Evolutionary conservation across 2,329 filamentous ascomycete genomes (phyloP), one percentile per base, ranked within the genome.

Genomic region (Scolecobasidium constrictum): DNA sequence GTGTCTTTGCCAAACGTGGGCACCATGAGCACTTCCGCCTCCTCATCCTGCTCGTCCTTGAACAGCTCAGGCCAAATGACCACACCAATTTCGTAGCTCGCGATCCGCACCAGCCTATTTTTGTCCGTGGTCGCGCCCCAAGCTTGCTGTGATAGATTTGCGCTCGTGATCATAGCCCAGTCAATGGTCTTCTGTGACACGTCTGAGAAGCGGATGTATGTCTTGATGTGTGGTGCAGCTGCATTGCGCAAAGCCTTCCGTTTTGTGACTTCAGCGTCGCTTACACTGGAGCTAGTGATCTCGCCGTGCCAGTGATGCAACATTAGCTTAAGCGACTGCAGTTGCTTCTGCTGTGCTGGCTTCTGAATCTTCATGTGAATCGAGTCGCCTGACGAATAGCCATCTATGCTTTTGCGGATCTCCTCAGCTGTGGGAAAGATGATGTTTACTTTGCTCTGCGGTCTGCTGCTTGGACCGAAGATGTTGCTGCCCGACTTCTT

Each of bases 211-310:
- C 83, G 76, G 35, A 88, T 78, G 53, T 92, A 94, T 0, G 86
- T 94, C 59, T 94, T 94, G 56, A 94, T 83, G 52, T 94, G 87
- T 0, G 87, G 87, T 1, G 86, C 85, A 15, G 86, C 86, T 21
- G 77, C 70, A 13, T 53, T 52, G n/a, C 61, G 54, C 3, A 54
- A 43, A 5, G 61, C 60, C 46, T 54, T 38, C 15, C 46, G 13
- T 18, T 13, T 28, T 13, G n/a, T 4, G 5, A 13, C 6, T n/a
- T 9, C 20, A 16, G 19, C 2, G 15, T 17, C 5, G 26, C 18
- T 20, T 21, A 12, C 6, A 19, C 38, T 5, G n/a, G n/a, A 16
- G 17, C 17, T 38, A 75, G 69, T 2, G 80, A 78, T 20, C 13
- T 37, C 2, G 34, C 34, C 26, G 47, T 4, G 77, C 87, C 87